Evolutionary conservation across 2,329 filamentous ascomycete species (phyloP), one percentile per base, ranked within the genome.

Genomic region (Fusarium camptoceras): DNA sequence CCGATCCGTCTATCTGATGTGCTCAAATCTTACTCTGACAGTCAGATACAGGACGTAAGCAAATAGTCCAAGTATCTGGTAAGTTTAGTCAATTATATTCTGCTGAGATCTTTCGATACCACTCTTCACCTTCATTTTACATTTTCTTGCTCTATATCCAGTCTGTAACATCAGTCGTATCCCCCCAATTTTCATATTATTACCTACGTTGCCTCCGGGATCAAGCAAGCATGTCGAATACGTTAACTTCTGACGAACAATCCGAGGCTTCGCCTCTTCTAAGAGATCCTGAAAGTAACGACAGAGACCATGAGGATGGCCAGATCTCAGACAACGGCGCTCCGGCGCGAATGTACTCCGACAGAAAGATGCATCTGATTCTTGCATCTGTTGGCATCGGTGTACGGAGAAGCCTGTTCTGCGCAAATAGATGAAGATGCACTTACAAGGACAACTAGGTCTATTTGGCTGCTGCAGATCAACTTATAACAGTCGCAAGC

Each of bases 401-500:
- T 28, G 79, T 82, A 72, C 27, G 63, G 31, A 22, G 16, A 15
- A 20, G 8, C 16, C 34, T 37, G 18, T 20, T 20, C 18, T n/a
- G 12, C 5, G 18, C 5, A 51, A 39, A 25, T 44, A 16, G 6
- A 37, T 22, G 20, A 51, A 51, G 12, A 15, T 48, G 10, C 46
- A 46, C 55, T 70, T 30, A 69, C 49, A 61, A 16, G 15, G 8
- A 20, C 24, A 11, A 16, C 31, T 47, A 92, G 90, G 82, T 94
- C 42, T 93, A 92, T 76, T 83, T 95, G 10, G 86, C 90, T 22
- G 91, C 92, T 6, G 85, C 91, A 53, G 92, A 95, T 76, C 91
- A 94, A 78, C 93, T 93, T 1, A 88, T 94, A 56, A 89, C 92
- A 30, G 88, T 94, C 50, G 89, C 89, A n/a, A 90, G 87, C n/a